Evolutionary conservation across 495 filamentous ascomycete genomes (phyloP), one percentile per base, ranked within the genome.

Genomic region (Penicillium fimorum): DNA sequence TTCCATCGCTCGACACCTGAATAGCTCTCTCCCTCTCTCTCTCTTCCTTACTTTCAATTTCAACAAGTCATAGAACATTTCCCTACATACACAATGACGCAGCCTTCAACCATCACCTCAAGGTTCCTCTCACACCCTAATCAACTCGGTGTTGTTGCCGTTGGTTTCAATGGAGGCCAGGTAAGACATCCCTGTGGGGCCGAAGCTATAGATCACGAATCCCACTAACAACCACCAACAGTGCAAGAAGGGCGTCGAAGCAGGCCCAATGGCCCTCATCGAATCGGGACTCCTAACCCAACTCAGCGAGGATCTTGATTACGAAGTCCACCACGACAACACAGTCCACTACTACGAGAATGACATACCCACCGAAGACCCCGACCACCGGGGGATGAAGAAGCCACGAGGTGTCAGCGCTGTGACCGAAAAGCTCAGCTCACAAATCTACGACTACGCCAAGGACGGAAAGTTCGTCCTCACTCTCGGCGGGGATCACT

Each of bases 81-180:
- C 22, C 46, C 9, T 32, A 41, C 3, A 29, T 46, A 47, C 65
- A 69, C 51, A 61, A 86, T 87, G 84, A 84, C 83, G 33, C 75
- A 77, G 58, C 90, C 91, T 17, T 84, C 90, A 3, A 89, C 87
- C 48, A 82, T 96, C 60, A 64, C 79, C 54, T 86, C 90, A 63
- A 90, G 87, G 62, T 98, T 96, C 76, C 88, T 98, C 57, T 74
- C 85, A 58, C 77, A 84, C 58, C 79, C 83, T 48, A 78, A 87
- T 68, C 84, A 97, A 60, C 82, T 98, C 52, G 94, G 94, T 54
- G 81, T 98, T 48, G 90, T 97, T 38, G 92, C 93, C 27, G 94
- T 97, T 18, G 93, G 93, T 56, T 98, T 98, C 80, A 96, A 92
- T 53, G 94, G 95, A 63, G 94, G 94, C 49, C 94, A 98, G 82